These are phyloP conservation scores for Ophiosphaerella herpotricha DNA, from an alignment of 2,329 filamentous ascomycete species.

Conservation along the genomic window DNA sequence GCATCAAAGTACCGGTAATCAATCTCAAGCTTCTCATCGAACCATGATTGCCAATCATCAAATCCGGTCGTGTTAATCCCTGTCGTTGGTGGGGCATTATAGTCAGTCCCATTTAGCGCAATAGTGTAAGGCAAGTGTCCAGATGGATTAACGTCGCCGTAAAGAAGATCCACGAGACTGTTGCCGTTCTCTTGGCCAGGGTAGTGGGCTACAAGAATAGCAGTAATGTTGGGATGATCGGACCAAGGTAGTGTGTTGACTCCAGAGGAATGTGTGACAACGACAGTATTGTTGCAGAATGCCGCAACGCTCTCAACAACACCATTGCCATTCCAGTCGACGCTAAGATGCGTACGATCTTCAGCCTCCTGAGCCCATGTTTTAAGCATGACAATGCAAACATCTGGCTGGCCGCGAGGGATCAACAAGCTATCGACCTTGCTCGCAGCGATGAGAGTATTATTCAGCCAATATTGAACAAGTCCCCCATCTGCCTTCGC, in stretches of 20 bases:
- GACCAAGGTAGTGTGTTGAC: constrained; percentile 50
- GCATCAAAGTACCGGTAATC: constrained; percentile 79
- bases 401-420: constrained; percentile 47
- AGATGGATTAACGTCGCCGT: constrained; percentile 76
- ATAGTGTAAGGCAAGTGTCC: constrained; percentile 88
- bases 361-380: constrained; percentile 53
- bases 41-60: constrained; percentile 56
- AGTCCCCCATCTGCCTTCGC: constrained; percentile 38
- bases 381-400: constrained; percentile 65
- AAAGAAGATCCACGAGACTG: constrained; percentile 58
- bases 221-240: constrained; percentile 50
- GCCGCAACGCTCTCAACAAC: constrained; percentile 54
- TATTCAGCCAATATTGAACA: constrained; percentile 54
- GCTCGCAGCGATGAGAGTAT: constrained; percentile 44
- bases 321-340: constrained; percentile 48
- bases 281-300: constrained; percentile 57
- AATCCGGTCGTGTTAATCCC: constrained; percentile 47
- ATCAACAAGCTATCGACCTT: constrained; percentile 32
- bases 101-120: constrained; percentile 72
- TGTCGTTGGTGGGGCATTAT: constrained; percentile 52
- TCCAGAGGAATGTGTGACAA: constrained; percentile 53
- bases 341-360: constrained; percentile 48
- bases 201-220: constrained; percentile 49
- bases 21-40: constrained; percentile 68
- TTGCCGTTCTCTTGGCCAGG: constrained; percentile 50